A percentile compares a stretch with the other conserved stretches of the same genome.
Conservation (phyloP, 2,329 filamentous ascomycete genomes). For the Fusarium torulosum region DNA sequence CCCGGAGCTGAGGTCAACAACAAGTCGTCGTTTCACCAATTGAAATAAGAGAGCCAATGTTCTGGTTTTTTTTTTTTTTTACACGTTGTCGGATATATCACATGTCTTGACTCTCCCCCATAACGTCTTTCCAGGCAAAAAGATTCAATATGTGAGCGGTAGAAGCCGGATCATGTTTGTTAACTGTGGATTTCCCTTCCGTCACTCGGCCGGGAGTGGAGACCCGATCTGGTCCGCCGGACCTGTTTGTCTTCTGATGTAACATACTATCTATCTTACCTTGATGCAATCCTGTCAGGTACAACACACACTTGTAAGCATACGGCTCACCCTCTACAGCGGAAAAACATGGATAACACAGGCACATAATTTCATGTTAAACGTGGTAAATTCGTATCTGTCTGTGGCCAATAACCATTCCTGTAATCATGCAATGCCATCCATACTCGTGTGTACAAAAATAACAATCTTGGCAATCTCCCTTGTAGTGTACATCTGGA, state of each 20-base stretch:
- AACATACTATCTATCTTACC: conserved; percentile 1
- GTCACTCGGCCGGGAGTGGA: conserved; percentile 44
- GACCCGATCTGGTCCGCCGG: conserved; percentile 20
- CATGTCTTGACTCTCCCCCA: not conserved
- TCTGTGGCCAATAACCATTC: conserved; percentile 28
- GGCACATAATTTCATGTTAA: conserved; percentile 17
- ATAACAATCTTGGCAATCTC: conserved; percentile 26
- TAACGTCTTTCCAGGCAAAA: not conserved
- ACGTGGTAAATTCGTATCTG: conserved; percentile 40
- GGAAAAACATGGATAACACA: not conserved
- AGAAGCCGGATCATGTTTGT: conserved; percentile 6
- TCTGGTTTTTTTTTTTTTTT: not conserved
- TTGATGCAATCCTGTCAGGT: not conserved
- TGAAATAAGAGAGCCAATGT: not conserved
- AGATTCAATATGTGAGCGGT: not conserved
- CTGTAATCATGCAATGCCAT: conserved; percentile 23
- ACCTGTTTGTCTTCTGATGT: conserved; percentile 5
- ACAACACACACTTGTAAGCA: not conserved
- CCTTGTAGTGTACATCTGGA: conserved; percentile 24
- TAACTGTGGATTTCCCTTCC: conserved; percentile 17
- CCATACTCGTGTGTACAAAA: conserved; percentile 34
- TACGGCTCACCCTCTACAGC: not conserved
- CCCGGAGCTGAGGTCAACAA: conserved; percentile 11
- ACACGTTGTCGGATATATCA: not conserved
- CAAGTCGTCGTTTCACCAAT: conserved; percentile 3